Evolutionary conservation across 257 asterid species (phyloP), one percentile per base, ranked within the genome.

Genomic region (Forsythia suspensa): DNA sequence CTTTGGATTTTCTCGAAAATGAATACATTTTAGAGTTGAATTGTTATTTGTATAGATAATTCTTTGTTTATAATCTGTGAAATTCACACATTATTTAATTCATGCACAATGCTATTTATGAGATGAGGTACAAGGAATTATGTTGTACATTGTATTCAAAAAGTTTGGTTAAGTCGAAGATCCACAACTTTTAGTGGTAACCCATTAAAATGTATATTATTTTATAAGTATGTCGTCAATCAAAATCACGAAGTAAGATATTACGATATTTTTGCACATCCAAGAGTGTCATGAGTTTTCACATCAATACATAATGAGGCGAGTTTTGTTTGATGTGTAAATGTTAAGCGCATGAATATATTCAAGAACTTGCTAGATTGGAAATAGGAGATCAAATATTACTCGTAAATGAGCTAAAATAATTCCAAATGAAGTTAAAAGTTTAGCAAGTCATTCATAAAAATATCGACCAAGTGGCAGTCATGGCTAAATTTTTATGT

Each of bases 1-100:
- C 38, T 89, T 90, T 55, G 97, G 97, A 24, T 81, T 91, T 77
- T 83, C 92, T 71, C 84, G 85, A 51, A 87, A 85, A 84, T 86
- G 77, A 84, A 38, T 76, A 52, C 0, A 52, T 4, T 16, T 16
- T 52, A 52, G 61, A 55, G 65, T 55, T 55, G 65, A 55, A n/a
- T 16, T n/a, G n/a, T 55, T 55, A 48, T 18, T 55, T 55, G 65
- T 55, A 55, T 55, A 55, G 65, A 16, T 55, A 55, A 55, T 55
- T 41, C 65, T 13, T 46, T 46, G 65, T 55, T 52, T 18, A 52
- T 52, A 15, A 52, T 52, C 8, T 15, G 21, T 13, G 1, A 6
- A 11, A 44, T 44, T 44, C 57, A 48, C 65, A 16, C n/a, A 5
- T 55, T 21, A n/a, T 12, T 4, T 55, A 55, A 55, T 55, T 55